phyloP scores from a whole-genome alignment of 805 yeast species.

The Candida schatavii region DNA sequence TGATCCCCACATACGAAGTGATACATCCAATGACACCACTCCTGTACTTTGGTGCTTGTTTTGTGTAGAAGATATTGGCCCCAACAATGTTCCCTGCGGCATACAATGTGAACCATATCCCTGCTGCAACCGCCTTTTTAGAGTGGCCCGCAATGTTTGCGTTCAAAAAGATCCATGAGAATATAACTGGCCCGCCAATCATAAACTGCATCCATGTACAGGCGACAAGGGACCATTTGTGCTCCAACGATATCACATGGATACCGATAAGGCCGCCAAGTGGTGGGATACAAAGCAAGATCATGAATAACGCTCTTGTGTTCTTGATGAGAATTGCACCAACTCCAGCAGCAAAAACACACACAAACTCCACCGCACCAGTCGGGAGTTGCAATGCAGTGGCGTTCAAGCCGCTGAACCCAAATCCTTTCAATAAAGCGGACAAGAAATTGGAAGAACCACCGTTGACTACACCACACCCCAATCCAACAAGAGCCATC shows the following conservation, averaged over 20 bases:
- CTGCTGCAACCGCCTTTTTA: slow-evolving; percentile 21
- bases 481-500: slow-evolving; percentile 20
- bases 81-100: slow-evolving; percentile 31
- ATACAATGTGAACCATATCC: slow-evolving; percentile 21
- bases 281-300: slow-evolving; percentile 18
- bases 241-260: slow-evolving; percentile 13
- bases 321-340: slow-evolving; percentile 17
- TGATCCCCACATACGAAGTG: slow-evolving; percentile 19
- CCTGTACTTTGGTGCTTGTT: slow-evolving; percentile 22
- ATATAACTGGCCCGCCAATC: slow-evolving; percentile 28
- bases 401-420: slow-evolving; percentile 26
- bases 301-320: slow-evolving; percentile 14
- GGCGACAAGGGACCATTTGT: slow-evolving; percentile 26
- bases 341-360: slow-evolving; percentile 26
- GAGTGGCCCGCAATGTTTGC: slow-evolving; percentile 23
- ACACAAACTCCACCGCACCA: slow-evolving; percentile 24
- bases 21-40: slow-evolving; percentile 24
- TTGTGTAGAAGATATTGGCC: slow-evolving; percentile 20
- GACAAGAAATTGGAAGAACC: slow-evolving; percentile 23
- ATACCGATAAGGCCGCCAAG: slow-evolving; percentile 26
- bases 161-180: slow-evolving; percentile 22
- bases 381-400: slow-evolving; percentile 26
- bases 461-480: slow-evolving; percentile 31
- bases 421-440: slow-evolving; percentile 30
- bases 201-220: slow-evolving; percentile 30